Conservation (phyloP, 108 stramenopile genomes). For the Seminavis robusta region DNA sequence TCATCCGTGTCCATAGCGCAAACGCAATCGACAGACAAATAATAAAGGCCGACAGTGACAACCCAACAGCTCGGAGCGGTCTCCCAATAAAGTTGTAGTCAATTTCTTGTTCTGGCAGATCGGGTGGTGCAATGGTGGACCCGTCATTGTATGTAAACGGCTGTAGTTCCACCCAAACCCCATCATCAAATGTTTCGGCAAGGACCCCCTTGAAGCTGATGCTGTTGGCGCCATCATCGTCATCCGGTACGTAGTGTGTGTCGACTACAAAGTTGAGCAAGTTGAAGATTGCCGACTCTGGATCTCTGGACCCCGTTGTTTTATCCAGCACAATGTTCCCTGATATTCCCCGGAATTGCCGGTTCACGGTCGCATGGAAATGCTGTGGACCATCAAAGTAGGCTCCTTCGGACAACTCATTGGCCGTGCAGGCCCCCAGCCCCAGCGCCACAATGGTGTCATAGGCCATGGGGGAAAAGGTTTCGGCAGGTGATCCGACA, state of each 20-base stretch:
- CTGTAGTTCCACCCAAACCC: slow-evolving; percentile 15
- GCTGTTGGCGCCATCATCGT: not conserved
- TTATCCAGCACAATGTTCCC: not conserved
- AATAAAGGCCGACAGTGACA: slow-evolving; percentile 1
- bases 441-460: slow-evolving; percentile 33
- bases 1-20: slow-evolving; percentile 12
- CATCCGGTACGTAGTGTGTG: not conserved
- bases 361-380: not conserved
- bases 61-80: slow-evolving; percentile 4
- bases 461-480: not conserved
- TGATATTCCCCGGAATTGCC: not conserved
- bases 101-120: slow-evolving; percentile 30
- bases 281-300: slow-evolving; percentile 11
- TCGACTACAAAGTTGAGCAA: slow-evolving; percentile 18
- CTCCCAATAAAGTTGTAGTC: slow-evolving; percentile 14
- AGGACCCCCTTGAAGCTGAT: slow-evolving; percentile 6
- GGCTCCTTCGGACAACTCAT: not conserved
- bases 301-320: slow-evolving; percentile 1
- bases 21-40: slow-evolving; percentile 14
- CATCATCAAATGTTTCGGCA: slow-evolving; percentile 23
- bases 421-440: slow-evolving; percentile 27
- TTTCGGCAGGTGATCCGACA: not conserved
- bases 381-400: not conserved
- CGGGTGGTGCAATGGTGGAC: slow-evolving; percentile 15
- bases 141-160: slow-evolving; percentile 35